Conservation (phyloP, 805 yeast genomes). For the Saccharomycopsis babjevae region DNA sequence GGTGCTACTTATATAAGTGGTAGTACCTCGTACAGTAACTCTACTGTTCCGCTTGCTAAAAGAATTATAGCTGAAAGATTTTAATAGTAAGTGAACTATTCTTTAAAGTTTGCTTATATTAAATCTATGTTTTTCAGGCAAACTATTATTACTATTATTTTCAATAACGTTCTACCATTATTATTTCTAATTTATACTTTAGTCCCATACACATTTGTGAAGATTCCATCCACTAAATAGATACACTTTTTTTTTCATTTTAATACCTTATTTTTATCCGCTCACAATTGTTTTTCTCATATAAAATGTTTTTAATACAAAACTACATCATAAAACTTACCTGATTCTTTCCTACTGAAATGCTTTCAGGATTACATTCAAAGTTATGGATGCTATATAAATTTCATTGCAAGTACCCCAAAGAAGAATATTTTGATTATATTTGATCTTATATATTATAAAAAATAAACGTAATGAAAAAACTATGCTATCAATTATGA, state of each 20-base stretch:
- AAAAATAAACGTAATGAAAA: no score
- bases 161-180: background rate
- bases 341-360: no score
- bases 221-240: background rate
- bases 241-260: background rate
- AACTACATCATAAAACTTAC: no score
- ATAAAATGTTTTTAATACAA: no score
- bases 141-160: background rate
- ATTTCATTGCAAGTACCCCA: background rate
- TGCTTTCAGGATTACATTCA: no score
- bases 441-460: background rate
- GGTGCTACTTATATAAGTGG: constrained; percentile 77
- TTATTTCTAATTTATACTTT: background rate
- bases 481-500: no score
- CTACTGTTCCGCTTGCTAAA: background rate
- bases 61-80: background rate
- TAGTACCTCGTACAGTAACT: background rate
- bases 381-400: no score
- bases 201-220: background rate
- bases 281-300: background rate
- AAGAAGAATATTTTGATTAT: background rate
- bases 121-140: background rate
- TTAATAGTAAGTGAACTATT: background rate
- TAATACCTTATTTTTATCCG: background rate
- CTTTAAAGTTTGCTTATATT: background rate